A percentile compares a stretch with the other conserved stretches of the same genome.
These are phyloP conservation scores for Chaetomium globosum DNA, from an alignment of 2,329 filamentous ascomycete genomes.

Conservation along the genomic window DNA sequence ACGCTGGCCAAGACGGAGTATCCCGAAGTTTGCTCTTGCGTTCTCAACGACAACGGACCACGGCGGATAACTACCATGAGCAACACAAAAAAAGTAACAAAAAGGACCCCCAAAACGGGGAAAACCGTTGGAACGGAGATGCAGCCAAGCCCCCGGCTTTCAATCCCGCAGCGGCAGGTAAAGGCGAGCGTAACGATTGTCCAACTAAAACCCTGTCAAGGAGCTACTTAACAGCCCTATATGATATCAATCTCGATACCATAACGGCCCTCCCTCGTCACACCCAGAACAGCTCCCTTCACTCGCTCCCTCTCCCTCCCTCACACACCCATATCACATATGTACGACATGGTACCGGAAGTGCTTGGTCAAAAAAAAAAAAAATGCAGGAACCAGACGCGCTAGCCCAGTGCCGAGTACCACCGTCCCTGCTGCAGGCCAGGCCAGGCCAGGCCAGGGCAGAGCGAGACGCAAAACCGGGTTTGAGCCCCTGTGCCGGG, in stretches of 20 bases:
- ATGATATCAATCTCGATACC: neutral
- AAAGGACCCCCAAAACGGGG: slow-evolving; percentile 1
- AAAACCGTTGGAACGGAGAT: slow-evolving; percentile 10
- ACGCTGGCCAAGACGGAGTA: neutral
- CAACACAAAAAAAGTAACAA: neutral
- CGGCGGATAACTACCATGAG: too few species aligned
- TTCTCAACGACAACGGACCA: neutral
- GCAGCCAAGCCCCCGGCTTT: slow-evolving; percentile 21
- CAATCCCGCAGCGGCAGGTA: slow-evolving; percentile 13
- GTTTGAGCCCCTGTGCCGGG: slow-evolving; percentile 5
- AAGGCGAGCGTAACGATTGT: neutral
- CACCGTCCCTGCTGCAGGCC: neutral
- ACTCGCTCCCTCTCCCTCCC: too few species aligned
- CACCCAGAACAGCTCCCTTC: neutral
- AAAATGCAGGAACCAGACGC: neutral
- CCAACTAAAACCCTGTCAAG: neutral
- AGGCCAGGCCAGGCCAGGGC: neutral
- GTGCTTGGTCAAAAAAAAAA: too few species aligned
- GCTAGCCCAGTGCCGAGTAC: slow-evolving; percentile 11
- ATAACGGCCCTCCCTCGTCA: neutral
- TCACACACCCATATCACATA: neutral
- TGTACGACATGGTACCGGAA: too few species aligned
- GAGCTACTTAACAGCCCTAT: neutral
- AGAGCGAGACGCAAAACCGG: neutral
- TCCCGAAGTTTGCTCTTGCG: neutral